These are phyloP conservation scores for Aurantiochytrium sp. DNA, from an alignment of 108 stramenopile species.

Conservation along the genomic window DNA sequence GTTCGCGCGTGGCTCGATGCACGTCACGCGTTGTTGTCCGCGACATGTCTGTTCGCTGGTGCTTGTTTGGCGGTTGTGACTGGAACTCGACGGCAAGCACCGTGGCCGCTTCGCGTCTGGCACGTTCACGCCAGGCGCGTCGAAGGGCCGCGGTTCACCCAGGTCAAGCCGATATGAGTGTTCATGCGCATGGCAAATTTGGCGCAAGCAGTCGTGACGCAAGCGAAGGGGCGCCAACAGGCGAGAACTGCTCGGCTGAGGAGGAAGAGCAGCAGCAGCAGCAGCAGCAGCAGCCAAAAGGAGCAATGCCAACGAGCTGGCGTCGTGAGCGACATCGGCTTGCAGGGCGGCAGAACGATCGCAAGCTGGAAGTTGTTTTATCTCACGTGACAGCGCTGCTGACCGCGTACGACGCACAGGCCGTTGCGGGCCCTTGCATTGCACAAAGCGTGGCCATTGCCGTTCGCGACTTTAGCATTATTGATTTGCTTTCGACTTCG, in stretches of 20 bases:
- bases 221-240: too few species aligned
- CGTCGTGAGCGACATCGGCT: background rate
- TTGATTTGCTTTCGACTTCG: background rate
- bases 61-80: background rate
- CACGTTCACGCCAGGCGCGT: background rate
- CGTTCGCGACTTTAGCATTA: background rate
- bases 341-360: background rate
- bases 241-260: background rate
- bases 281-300: background rate
- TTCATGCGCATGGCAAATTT: too few species aligned
- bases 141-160: too few species aligned
- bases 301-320: too few species aligned
- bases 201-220: too few species aligned
- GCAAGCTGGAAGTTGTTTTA: background rate
- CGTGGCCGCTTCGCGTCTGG: background rate
- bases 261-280: background rate
- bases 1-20: background rate
- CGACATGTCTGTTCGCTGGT: background rate
- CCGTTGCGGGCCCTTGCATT: background rate
- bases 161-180: too few species aligned
- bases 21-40: background rate
- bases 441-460: background rate
- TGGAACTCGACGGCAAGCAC: background rate
- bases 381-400: background rate
- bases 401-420: background rate